Conservation (phyloP, 2,329 filamentous ascomycete species). For the Dryadomyces quercivorus region DNA sequence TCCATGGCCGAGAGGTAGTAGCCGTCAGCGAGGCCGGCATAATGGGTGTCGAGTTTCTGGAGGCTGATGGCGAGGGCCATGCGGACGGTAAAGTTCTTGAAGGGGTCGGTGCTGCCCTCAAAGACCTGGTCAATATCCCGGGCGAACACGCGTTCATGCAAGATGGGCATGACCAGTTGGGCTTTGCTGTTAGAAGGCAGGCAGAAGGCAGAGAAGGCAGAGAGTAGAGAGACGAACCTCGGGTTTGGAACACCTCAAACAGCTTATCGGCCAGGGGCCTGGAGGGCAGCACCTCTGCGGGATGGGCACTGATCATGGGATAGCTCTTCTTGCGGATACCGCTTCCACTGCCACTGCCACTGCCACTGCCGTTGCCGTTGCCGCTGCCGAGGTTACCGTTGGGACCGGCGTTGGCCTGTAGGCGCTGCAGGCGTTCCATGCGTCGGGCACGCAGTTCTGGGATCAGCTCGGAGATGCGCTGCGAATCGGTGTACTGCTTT, state of each 20-base stretch:
- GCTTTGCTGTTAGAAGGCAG: conserved; percentile 35
- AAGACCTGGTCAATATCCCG: conserved; percentile 73
- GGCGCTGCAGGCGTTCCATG: conserved; percentile 43
- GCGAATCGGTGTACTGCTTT: conserved; percentile 82
- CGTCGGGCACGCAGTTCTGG: conserved; percentile 56
- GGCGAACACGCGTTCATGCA: conserved; percentile 73
- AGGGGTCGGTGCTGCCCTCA: conserved; percentile 60
- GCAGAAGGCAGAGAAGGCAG: background rate
- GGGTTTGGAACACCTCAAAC: conserved; percentile 74
- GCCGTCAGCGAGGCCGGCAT: conserved; percentile 86
- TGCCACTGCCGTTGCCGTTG: conserved; percentile 19
- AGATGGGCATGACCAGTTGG: conserved; percentile 73
- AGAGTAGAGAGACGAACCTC: conserved; percentile 54
- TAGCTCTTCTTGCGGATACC: conserved; percentile 67
- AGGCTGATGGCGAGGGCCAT: conserved; percentile 93
- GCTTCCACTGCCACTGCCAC: background rate
- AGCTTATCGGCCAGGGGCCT: conserved; percentile 64
- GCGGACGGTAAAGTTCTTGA: conserved; percentile 76
- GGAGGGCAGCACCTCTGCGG: conserved; percentile 64
- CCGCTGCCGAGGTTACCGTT: conserved; percentile 31
- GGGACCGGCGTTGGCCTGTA: conserved; percentile 39
- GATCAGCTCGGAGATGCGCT: conserved; percentile 84
- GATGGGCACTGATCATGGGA: conserved; percentile 75
- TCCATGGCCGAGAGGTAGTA: conserved; percentile 87
- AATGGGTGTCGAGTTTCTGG: conserved; percentile 80